Conservation (phyloP, 2,329 filamentous ascomycete genomes). For the Colletotrichum falcatum region DNA sequence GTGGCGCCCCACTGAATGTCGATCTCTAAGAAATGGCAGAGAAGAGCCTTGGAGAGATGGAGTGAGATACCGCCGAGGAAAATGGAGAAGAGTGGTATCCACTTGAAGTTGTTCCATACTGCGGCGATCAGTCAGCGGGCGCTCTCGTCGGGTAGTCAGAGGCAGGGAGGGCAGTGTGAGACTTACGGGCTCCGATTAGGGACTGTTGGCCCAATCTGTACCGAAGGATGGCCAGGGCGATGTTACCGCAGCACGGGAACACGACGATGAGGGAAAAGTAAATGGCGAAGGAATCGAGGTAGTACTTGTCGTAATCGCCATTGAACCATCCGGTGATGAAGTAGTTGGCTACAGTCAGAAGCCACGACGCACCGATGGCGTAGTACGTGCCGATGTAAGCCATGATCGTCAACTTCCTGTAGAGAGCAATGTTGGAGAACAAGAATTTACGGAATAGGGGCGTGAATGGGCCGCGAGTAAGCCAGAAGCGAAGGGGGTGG, state of each 20-base stretch:
- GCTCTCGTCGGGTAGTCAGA: constrained; percentile 13
- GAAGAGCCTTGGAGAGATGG: constrained; percentile 56
- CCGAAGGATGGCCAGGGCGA: constrained; percentile 71
- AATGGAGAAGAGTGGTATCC: constrained; percentile 66
- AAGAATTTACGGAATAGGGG: constrained; percentile 72
- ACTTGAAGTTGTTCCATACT: constrained; percentile 70
- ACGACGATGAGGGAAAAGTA: constrained; percentile 73
- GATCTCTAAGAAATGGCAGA: constrained; percentile 57
- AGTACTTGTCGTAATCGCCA: constrained; percentile 74
- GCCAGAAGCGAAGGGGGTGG: constrained; percentile 73
- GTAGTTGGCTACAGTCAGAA: constrained; percentile 77
- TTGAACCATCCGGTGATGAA: constrained; percentile 79
- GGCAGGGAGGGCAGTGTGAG: constrained; percentile 48
- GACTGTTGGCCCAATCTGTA: constrained; percentile 69
- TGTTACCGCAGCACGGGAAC: constrained; percentile 72
- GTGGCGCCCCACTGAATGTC: constrained; percentile 67
- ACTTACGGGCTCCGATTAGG: constrained; percentile 54
- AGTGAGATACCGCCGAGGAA: constrained; percentile 59
- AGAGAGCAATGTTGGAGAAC: constrained; percentile 69
- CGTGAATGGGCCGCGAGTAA: constrained; percentile 72
- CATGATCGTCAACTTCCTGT: constrained; percentile 78
- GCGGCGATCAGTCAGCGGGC: neutral
- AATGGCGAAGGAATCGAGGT: constrained; percentile 74
- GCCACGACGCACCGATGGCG: constrained; percentile 74
- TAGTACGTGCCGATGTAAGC: constrained; percentile 76